Evolutionary conservation across 1,284 basidiomycete species (phyloP), one percentile per base, ranked within the genome.

Genomic region (Lignosus rhinocerotis): DNA sequence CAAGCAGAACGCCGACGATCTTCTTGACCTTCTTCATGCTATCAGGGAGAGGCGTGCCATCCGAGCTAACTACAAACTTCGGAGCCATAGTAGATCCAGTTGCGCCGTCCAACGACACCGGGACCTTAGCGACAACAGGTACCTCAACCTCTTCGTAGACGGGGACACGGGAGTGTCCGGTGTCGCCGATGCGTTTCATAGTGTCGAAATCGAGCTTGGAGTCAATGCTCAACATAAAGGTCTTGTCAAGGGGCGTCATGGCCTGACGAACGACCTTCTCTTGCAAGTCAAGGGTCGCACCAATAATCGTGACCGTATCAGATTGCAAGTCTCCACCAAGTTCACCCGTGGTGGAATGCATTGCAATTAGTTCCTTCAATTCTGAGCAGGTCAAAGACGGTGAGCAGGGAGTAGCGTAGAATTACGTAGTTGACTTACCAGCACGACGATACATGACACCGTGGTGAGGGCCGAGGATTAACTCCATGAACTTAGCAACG

Each of bases 191-290:
- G 65, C 81, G 79, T 68, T 84, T 86, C 58, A 94, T 79, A 0
- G 88, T 85, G 39, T 85, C 83, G 67, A 88, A 92, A 71, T 93
- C 92, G 34, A 94, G 81, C 63, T 84, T 86, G 8, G 88, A 83
- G 56, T 91, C 83, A 65, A 92, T 86, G 11, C 86, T 86, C 39
- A 94, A 78, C 90, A 94, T 93, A 73, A 91, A 92, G 1, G 90
- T 88, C 48, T 86, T 76, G 42, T 81, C 77, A 58, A 94, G 89
- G 8, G 89, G 86, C 1, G 92, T 93, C 92, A 94, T 94, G 3
- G 84, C 83, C 76, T 86, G 66, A 19, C 56, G 51, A 25, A 67
- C 65, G 46, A 68, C 67, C 69, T 90, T 90, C 62, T 83, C 84
- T 64, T 90, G 87, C 7, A 90, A 70, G 65, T 90, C 87, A 30